phyloP scores from a whole-genome alignment of 108 stramenopile species.

The Pelagomonas calceolata region DNA sequence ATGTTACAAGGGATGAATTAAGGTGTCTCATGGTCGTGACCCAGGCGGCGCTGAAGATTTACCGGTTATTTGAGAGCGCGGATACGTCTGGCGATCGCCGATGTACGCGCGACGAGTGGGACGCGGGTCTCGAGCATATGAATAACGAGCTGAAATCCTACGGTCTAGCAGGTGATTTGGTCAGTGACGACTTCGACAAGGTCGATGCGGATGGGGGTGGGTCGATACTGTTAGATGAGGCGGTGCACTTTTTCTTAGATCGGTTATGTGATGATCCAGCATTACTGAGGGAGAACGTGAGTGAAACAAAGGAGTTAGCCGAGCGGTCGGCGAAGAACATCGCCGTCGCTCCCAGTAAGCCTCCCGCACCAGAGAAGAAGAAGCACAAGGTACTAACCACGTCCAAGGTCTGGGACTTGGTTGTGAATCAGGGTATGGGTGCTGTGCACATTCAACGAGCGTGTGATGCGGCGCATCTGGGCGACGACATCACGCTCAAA shows the following conservation, averaged over 20 bases:
- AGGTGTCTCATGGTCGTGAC: not conserved
- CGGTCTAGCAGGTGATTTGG: not conserved
- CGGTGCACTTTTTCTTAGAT: not conserved
- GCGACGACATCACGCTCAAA: no score
- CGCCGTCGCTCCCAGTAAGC: no score
- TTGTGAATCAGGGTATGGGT: no score
- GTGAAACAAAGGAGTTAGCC: not conserved
- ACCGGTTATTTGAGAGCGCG: not conserved
- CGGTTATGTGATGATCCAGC: not conserved
- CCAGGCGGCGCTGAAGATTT: not conserved
- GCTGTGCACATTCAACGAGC: no score
- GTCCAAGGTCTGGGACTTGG: no score
- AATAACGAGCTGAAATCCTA: not conserved
- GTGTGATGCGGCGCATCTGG: no score
- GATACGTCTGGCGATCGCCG: not conserved
- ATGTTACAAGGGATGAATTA: not conserved
- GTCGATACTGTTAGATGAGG: not conserved
- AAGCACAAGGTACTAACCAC: no score
- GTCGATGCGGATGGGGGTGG: not conserved
- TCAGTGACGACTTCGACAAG: not conserved
- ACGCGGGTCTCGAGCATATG: not conserved
- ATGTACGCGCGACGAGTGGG: not conserved
- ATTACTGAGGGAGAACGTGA: not conserved
- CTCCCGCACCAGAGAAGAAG: no score
- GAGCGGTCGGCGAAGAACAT: no score